Evolutionary conservation across 2,329 filamentous ascomycete species (phyloP), one percentile per base, ranked within the genome.

Genomic region (Aurifilum marmelostoma): DNA sequence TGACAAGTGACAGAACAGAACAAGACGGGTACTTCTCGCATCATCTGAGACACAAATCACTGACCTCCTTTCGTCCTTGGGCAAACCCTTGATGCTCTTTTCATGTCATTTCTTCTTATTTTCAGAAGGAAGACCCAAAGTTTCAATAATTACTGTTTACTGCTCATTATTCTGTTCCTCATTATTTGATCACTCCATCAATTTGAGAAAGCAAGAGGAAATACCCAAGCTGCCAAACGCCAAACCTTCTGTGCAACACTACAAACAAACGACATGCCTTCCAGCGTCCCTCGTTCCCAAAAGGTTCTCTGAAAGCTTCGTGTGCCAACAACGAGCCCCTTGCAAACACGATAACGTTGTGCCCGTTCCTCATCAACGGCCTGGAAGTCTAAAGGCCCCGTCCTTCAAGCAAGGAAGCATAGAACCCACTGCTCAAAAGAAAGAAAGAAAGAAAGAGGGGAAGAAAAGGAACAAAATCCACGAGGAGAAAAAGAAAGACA

Each of bases 251-350:
- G 21, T 3, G 29, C 32, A 52, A n/a, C 29, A 21, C 14, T 47
- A 29, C 14, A 37, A 41, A 56, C 41, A 43, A 66, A 63, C 39
- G 63, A 66, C 21, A 68, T 70, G 66, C 60, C 21, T 64, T 60
- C 58, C 54, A 21, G 29, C 50, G 43, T 60, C 27, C 18, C 29
- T 47, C 50, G 16, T 39, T 21, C 47, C 14, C 39, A 58, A 47
- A 37, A 50, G 47, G 63, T n/a, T 39, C n/a, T 58, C n/a, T 58
- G 66, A 66, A 66, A 59, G 63, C 56, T 14, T 32, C 43, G 39
- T 58, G 63, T 43, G n/a, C 24, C 34, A 56, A 24, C n/a, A n/a
- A 24, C 27, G n/a, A 39, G n/a, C n/a, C 37, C n/a, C 27, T 21
- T 8, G 8, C 24, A 27, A 60, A 29, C 34, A n/a, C 34, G n/a